Base-by-base conservation (phyloP, 2,329 filamentous ascomycete genomes). In the Allantophomopsis cytisporea region DNA sequence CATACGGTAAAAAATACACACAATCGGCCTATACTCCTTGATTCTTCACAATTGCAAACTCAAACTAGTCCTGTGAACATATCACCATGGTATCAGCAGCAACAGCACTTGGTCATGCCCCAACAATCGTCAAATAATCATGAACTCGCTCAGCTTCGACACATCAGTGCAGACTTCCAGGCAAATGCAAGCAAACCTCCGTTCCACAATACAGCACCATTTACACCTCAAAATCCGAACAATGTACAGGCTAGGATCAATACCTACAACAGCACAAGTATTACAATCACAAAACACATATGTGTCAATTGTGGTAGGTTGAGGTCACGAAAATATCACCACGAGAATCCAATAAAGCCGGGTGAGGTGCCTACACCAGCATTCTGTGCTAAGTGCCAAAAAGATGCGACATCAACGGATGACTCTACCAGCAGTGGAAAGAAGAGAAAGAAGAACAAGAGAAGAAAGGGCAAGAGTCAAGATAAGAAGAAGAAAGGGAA, bases 251-350 rank as follows among this genome's bases (percentile, higher is more conserved):
- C 11, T 8, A 12, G 23, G 3, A 8, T 12, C 23, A 28, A 12
- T 28, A 28, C 16, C 12, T 13, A 34, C 7, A 17, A 34, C 16
- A 14, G 16, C 16, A 34, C 31, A 14, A 14, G 16, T 34, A 15
- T 34, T 10, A 34, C 42, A 20, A 42, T 52, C 7, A 47, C 44
- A 8, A 64, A 65, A 39, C 56, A 58, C 42, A 59, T 68, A 15
- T 71, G 68, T 48, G 62, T 55, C 32, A 50, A 56, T 18, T 68
- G 64, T 41, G 59, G 60, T 16, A 55, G 53, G 16, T 49, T 59
- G 5, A 56, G 64, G 34, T 67, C 64, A 5, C 50, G 52, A 18
- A 51, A 48, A 10, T 66, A 61, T 35, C 62, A 66, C 32, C 38
- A 52, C 32, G 46, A 55, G 6, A 50, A 62, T 37, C 52, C 58